A percentile compares a stretch with the other conserved stretches of the same genome.
Evolutionary conservation across 306 rosid genomes (phyloP).

Genomic region (Ziziphus jujuba): DNA sequence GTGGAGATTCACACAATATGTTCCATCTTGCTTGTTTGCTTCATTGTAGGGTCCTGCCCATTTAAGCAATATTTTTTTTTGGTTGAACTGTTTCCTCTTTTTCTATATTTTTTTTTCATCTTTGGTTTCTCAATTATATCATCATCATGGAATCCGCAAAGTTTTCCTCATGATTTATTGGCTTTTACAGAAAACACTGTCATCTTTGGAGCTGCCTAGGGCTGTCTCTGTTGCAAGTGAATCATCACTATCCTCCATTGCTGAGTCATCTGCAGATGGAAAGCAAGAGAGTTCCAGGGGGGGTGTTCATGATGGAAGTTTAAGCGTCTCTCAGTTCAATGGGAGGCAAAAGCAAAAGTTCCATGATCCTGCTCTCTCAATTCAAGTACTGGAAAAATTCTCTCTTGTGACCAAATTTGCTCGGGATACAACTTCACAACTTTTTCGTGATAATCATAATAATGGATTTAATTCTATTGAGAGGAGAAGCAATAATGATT

Average conservation of each 20-base stretch:
- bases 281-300: constrained; percentile 47
- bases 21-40: too few species aligned
- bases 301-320: constrained; percentile 43
- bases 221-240: constrained; percentile 65
- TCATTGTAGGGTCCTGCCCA: too few species aligned
- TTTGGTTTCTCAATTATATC: neutral
- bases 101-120: neutral
- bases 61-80: too few species aligned
- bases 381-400: constrained; percentile 91
- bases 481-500: constrained; percentile 46
- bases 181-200: constrained; percentile 73
- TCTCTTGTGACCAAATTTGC: constrained; percentile 98
- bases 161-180: constrained; percentile 37
- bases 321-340: constrained; percentile 45
- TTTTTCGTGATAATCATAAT: constrained; percentile 71
- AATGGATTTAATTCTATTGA: constrained; percentile 62
- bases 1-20: too few species aligned
- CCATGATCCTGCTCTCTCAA: constrained; percentile 86
- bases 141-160: constrained; percentile 15
- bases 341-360: constrained; percentile 62
- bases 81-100: too few species aligned
- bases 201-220: constrained; percentile 94
- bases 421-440: constrained; percentile 96
- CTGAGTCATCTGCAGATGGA: constrained; percentile 48
- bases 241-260: constrained; percentile 44